Evolutionary conservation across 2,329 filamentous ascomycete species (phyloP), one percentile per base, ranked within the genome.

Genomic region (Aspergillus sp.): DNA sequence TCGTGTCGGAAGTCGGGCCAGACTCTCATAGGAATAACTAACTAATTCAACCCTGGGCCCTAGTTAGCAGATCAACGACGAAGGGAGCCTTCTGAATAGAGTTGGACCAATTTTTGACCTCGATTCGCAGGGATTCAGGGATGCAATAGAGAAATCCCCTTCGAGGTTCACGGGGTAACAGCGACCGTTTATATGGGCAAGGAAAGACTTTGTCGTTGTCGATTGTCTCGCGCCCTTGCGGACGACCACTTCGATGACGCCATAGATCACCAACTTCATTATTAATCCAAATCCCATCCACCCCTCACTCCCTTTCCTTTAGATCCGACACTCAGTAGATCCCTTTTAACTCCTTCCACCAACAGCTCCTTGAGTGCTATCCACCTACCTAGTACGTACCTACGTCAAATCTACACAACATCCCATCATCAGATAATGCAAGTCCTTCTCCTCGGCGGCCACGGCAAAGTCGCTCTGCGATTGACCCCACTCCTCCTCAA

Each of bases 361-460:
- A n/a, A 29, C 14, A 42, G 36, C 16, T 42, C 36, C 36, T 14
- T n/a, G 12, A 12, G 12, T 12, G 11, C 32, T 3, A 14, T 14
- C 12, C 16, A 46, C 2, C 42, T 46, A 46, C 16, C 16, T n/a
- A 24, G 24, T 24, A 24, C 24, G 24, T n/a, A 42, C 39, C 39
- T 49, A 22, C 18, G 6, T 16, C 9, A 7, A 49, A 12, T 49
- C 20, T 49, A 49, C 9, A 49, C 16, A 14, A 42, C 16, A 49
- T 10, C 18, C 20, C 20, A 31, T 39, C 11, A 12, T 20, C 22
- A 20, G 57, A 71, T 56, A 57, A 74, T 74, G 71, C 79, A 74
- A 81, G 85, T 93, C 60, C 86, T 93, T 61, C 77, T 95, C 65
- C 85, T 95, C 63, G 91, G 91, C 69, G 91, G 91, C 69, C 90